Evolutionary conservation across 2,329 filamentous ascomycete genomes (phyloP).

Genomic region (Fusarium stilboides): DNA sequence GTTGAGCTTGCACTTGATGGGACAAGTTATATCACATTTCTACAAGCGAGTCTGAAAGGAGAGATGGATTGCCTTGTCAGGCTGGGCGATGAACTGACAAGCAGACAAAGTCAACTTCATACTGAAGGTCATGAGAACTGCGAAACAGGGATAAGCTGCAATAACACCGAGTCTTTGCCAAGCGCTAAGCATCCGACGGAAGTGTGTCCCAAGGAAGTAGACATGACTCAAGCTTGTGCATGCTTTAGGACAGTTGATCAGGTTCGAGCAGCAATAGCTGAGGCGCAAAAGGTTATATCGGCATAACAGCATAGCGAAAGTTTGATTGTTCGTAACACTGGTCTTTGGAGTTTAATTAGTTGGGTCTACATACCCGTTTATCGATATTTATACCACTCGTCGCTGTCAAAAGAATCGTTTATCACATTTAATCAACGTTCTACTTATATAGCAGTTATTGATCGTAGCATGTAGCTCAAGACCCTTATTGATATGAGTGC

Average conservation of each 20-base stretch:
- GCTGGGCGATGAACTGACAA: constrained; percentile 9
- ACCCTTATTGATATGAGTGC: too few relatives aligned
- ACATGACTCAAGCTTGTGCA: constrained; percentile 32
- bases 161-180: constrained; percentile 16
- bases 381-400: too few relatives aligned
- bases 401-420: too few relatives aligned
- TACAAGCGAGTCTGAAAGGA: constrained; percentile 7
- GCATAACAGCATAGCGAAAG: background rate
- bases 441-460: too few relatives aligned
- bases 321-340: too few relatives aligned
- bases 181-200: constrained; percentile 27
- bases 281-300: constrained; percentile 16
- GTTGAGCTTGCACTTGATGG: constrained; percentile 14
- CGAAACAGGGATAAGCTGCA: constrained; percentile 32
- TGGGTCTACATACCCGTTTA: too few relatives aligned
- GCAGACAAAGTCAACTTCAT: constrained; percentile 32
- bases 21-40: background rate
- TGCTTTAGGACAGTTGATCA: constrained; percentile 35
- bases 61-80: constrained; percentile 10
- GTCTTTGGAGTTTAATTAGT: too few relatives aligned
- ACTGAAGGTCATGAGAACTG: constrained; percentile 33
- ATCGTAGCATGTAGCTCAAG: too few relatives aligned
- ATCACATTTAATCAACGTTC: too few relatives aligned
- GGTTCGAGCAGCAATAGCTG: constrained; percentile 17
- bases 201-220: constrained; percentile 32